Conservation (phyloP, 176 grass and related monocot species). For the Melocanna baccifera region DNA sequence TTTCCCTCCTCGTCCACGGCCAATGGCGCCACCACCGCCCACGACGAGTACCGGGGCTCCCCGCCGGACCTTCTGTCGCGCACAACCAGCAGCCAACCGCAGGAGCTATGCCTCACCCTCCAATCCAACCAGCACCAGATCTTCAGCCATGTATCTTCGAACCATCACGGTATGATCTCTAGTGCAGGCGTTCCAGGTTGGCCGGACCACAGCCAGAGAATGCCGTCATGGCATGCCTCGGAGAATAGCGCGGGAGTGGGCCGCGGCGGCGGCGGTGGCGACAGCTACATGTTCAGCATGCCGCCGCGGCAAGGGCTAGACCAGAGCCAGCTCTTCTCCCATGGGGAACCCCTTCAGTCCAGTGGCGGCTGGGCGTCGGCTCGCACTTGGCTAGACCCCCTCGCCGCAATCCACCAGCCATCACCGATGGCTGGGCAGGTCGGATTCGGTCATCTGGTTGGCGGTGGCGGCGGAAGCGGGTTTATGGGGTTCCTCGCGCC, state of each 20-base stretch:
- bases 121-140: constrained; percentile 86
- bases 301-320: constrained; percentile 55
- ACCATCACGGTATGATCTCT: constrained; percentile 56
- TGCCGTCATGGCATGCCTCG: constrained; percentile 58
- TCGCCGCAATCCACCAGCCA: constrained; percentile 51
- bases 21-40: constrained; percentile 23
- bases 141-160: constrained; percentile 46
- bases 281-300: constrained; percentile 50
- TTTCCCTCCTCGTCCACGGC: constrained; percentile 71
- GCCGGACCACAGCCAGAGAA: constrained; percentile 53
- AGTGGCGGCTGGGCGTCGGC: constrained; percentile 57
- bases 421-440: constrained; percentile 51
- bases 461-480: constrained; percentile 31
- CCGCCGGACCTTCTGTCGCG: constrained; percentile 67
- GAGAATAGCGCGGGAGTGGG: constrained; percentile 38
- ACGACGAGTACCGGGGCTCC: constrained; percentile 70
- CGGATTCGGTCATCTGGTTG: constrained; percentile 57
- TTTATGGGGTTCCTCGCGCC: constrained; percentile 83
- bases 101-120: constrained; percentile 91
- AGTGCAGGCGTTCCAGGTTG: constrained; percentile 48
- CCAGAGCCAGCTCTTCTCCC: constrained; percentile 72
- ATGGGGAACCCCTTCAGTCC: constrained; percentile 99
- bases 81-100: constrained; percentile 48
- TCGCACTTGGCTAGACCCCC: constrained; percentile 72
- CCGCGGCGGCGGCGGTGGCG: constrained; percentile 35